phyloP scores from a whole-genome alignment of 2,329 filamentous ascomycete genomes.

The Fusarium transvaalense region DNA sequence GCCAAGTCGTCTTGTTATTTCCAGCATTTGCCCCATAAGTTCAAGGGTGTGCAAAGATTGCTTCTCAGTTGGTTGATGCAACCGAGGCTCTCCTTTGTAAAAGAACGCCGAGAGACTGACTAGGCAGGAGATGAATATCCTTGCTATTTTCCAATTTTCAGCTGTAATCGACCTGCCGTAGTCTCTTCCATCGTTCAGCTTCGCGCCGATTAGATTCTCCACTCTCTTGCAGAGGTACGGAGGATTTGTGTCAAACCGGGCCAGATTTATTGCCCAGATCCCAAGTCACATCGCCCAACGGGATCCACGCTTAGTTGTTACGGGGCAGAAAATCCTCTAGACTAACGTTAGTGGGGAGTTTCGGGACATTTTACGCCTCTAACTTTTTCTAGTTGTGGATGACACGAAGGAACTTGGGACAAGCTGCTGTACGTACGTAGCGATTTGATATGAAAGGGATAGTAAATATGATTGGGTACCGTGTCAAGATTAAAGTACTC shows the following conservation, averaged over 20 bases:
- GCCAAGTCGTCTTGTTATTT: not conserved
- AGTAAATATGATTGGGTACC: not conserved
- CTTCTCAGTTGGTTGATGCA: not conserved
- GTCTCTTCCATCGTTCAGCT: conserved; percentile 6
- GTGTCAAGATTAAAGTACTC: not conserved
- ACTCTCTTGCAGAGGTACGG: conserved; percentile 1
- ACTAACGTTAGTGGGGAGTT: not conserved
- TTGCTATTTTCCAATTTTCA: not conserved
- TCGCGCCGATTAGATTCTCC: conserved; percentile 1
- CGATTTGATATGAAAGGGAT: not conserved
- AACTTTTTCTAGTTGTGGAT: not conserved
- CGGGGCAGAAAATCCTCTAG: not conserved
- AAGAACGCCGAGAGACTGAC: not conserved
- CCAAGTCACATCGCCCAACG: conserved; percentile 1
- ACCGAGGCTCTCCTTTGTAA: no score
- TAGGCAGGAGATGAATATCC: not conserved
- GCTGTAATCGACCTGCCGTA: no score
- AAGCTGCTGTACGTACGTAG: not conserved
- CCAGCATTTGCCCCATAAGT: not conserved
- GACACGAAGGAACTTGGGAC: not conserved
- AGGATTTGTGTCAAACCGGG: not conserved
- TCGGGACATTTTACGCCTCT: not conserved
- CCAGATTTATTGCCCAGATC: conserved; percentile 5
- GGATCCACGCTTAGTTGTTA: conserved; percentile 10
- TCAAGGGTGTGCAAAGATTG: not conserved